Conservation (phyloP, 1,284 basidiomycete species). For the Melampsora americana region DNA sequence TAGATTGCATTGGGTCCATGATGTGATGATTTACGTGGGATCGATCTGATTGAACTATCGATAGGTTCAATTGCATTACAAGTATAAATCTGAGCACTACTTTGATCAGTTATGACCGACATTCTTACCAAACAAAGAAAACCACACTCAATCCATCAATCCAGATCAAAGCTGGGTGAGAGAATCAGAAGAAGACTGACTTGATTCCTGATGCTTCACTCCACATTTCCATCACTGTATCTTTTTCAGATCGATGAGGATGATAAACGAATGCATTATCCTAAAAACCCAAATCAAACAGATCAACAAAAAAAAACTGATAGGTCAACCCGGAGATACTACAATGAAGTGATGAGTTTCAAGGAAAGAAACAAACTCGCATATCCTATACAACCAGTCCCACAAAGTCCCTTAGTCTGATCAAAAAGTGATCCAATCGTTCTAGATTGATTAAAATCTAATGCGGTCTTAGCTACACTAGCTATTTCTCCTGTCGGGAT, state of each 20-base stretch:
- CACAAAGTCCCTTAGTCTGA: conserved; percentile 47
- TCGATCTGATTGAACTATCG: conserved; percentile 53
- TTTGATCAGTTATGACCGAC: conserved; percentile 61
- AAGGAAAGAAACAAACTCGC: conserved; percentile 13
- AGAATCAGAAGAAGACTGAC: conserved; percentile 50
- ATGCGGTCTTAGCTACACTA: conserved; percentile 56
- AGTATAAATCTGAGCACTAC: conserved; percentile 59
- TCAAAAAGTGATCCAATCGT: conserved; percentile 57
- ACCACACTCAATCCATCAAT: not conserved
- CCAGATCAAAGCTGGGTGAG: not conserved
- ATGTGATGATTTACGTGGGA: conserved; percentile 58
- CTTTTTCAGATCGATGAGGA: not conserved
- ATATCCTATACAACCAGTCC: conserved; percentile 52
- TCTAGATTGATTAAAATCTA: conserved; percentile 59
- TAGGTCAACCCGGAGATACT: not conserved
- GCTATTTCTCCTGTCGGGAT: conserved; percentile 58
- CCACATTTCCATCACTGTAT: conserved; percentile 49
- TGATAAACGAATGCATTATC: conserved; percentile 39
- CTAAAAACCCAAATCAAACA: not conserved
- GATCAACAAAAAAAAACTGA: not conserved
- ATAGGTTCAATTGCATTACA: conserved; percentile 57
- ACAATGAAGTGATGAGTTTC: not conserved
- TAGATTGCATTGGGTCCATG: conserved; percentile 57
- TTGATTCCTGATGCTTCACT: conserved; percentile 59
- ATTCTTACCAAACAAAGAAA: conserved; percentile 53